phyloP scores from a whole-genome alignment of 2,329 filamentous ascomycete genomes.

The Ophiocordyceps sinensis region DNA sequence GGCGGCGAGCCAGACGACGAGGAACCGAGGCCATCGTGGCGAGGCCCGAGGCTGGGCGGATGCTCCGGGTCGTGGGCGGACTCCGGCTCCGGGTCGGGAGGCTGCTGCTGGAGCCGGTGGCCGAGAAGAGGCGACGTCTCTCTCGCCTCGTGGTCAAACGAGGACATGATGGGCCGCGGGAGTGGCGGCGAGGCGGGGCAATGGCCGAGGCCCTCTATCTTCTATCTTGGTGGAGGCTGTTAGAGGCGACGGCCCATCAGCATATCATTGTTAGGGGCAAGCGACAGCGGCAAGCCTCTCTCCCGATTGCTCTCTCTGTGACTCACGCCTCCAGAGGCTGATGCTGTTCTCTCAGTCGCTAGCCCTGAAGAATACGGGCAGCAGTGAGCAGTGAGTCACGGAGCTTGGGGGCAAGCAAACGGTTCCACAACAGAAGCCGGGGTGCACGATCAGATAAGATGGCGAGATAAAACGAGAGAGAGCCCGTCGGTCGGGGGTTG shows the following conservation, averaged over 20 bases:
- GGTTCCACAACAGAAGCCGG: background rate
- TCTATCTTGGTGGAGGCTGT: background rate
- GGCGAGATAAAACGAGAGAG: background rate
- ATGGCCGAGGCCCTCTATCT: background rate
- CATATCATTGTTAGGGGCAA: background rate
- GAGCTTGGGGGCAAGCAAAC: background rate
- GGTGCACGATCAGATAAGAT: conserved; percentile 3
- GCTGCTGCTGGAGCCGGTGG: background rate
- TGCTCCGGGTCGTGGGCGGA: too few relatives aligned
- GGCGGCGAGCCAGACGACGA: background rate
- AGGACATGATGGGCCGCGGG: background rate
- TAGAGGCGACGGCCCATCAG: background rate
- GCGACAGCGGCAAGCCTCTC: background rate
- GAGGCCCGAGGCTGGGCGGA: background rate
- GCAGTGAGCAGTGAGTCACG: background rate
- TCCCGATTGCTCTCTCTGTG: background rate
- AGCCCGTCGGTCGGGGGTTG: background rate
- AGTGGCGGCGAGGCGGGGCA: too few relatives aligned
- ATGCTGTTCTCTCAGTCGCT: too few relatives aligned
- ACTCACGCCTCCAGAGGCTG: background rate
- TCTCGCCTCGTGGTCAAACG: background rate
- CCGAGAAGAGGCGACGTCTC: conserved; percentile 1
- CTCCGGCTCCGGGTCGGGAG: too few relatives aligned
- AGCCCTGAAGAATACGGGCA: background rate
- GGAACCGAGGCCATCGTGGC: too few relatives aligned